A percentile compares a stretch with the other conserved stretches of the same genome.
phyloP scores from a whole-genome alignment of 2,329 filamentous ascomycete species.

The Blumeriella jaapii region DNA sequence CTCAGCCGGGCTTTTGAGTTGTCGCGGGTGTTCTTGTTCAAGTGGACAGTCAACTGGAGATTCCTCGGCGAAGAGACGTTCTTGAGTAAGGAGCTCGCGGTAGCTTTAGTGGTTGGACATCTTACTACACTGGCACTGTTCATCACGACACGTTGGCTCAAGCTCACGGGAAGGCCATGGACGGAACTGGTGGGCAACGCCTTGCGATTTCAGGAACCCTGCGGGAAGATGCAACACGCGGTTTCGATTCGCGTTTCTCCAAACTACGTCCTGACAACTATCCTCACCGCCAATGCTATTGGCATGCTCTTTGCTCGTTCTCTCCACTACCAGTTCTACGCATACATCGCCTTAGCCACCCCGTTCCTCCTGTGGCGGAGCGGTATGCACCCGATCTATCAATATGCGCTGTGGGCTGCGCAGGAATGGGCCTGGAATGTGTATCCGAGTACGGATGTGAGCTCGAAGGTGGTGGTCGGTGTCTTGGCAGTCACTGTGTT shows the following conservation, averaged over 20 bases:
- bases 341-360: constrained; percentile 62
- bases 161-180: constrained; percentile 41
- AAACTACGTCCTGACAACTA: constrained; percentile 48
- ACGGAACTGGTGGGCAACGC: constrained; percentile 30
- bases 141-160: constrained; percentile 45
- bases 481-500: constrained; percentile 55
- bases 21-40: constrained; percentile 82
- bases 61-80: constrained; percentile 82
- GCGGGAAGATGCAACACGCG: constrained; percentile 32
- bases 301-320: constrained; percentile 60
- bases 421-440: constrained; percentile 70
- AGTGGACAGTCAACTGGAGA: constrained; percentile 99
- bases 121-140: constrained; percentile 44
- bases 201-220: constrained; percentile 26
- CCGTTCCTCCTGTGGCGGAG: constrained; percentile 59
- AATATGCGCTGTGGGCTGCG: constrained; percentile 47
- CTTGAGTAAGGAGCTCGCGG: constrained; percentile 52
- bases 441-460: constrained; percentile 54
- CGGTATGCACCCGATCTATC: constrained; percentile 45
- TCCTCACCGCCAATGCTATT: constrained; percentile 52
- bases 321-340: constrained; percentile 66
- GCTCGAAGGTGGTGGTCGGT: constrained; percentile 57
- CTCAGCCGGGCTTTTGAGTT: constrained; percentile 79
- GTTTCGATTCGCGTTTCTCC: constrained; percentile 42
- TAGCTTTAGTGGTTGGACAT: constrained; percentile 44